These are phyloP conservation scores for Penicillium sp. DNA, from an alignment of 2,329 filamentous ascomycete species.

Conservation along the genomic window DNA sequence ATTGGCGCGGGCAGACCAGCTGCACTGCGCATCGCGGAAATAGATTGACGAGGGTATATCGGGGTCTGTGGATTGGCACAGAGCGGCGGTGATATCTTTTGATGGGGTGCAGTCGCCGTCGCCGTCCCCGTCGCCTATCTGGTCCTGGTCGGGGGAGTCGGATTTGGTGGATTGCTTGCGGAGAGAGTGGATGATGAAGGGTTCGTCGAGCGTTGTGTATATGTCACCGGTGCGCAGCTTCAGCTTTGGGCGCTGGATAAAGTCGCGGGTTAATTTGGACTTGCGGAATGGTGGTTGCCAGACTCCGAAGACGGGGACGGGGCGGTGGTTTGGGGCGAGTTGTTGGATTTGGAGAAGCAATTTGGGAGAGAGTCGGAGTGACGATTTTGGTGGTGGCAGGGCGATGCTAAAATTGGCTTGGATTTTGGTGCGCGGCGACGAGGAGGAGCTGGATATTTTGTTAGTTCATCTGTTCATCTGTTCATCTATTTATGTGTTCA, in stretches of 20 bases:
- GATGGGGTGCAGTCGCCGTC: background rate
- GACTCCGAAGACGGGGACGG: constrained; percentile 36
- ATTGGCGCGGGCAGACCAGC: constrained; percentile 20
- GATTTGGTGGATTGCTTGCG: constrained; percentile 5
- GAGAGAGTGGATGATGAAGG: constrained; percentile 19
- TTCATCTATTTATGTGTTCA: too few relatives aligned
- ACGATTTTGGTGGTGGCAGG: constrained; percentile 35
- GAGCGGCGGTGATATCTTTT: constrained; percentile 24
- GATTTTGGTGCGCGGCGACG: constrained; percentile 23
- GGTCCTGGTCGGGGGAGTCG: background rate
- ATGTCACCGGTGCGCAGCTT: constrained; percentile 33
- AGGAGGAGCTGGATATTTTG: constrained; percentile 6
- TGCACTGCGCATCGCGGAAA: constrained; percentile 22
- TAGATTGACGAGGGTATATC: constrained; percentile 11
- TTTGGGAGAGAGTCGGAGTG: constrained; percentile 32
- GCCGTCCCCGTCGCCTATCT: too few relatives aligned
- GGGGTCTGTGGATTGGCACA: constrained; percentile 16
- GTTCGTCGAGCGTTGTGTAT: constrained; percentile 34
- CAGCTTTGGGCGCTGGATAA: constrained; percentile 27
- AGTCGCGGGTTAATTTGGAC: constrained; percentile 26
- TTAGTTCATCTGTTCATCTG: too few relatives aligned
- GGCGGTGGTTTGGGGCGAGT: constrained; percentile 26
- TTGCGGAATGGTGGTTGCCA: constrained; percentile 35
- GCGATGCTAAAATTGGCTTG: constrained; percentile 35
- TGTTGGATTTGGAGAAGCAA: constrained; percentile 41